Evolutionary conservation across 1,139 yeast species (phyloP).

Genomic region (Kodamaea suecica): DNA sequence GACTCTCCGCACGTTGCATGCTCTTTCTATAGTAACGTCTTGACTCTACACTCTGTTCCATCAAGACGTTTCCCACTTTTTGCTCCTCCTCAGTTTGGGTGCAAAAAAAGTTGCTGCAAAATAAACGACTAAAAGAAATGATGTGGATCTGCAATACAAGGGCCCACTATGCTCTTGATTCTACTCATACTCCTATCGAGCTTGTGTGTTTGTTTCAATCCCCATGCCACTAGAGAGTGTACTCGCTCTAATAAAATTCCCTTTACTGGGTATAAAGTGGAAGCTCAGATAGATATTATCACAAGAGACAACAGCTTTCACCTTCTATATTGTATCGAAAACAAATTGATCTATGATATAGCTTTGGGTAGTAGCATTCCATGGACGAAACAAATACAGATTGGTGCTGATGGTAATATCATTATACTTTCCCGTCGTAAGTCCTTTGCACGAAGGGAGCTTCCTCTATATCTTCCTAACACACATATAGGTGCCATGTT

Average conservation of each 20-base stretch:
- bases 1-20: no score
- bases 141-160: no score
- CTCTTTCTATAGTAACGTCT: no score
- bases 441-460: conserved; percentile 20
- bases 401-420: conserved; percentile 1
- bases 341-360: conserved; percentile 26
- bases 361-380: conserved; percentile 13
- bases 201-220: background rate
- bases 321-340: conserved; percentile 31
- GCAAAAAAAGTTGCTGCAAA: no score
- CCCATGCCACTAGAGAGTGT: conserved; percentile 8
- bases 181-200: no score
- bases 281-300: conserved; percentile 22
- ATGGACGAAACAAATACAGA: conserved; percentile 9
- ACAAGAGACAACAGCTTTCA: conserved; percentile 18
- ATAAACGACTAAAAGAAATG: no score
- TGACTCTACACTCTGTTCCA: no score
- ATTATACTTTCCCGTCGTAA: conserved; percentile 23
- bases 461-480: conserved; percentile 29
- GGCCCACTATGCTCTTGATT: background rate
- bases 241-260: conserved; percentile 12
- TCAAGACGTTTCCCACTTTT: no score
- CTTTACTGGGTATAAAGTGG: conserved; percentile 35
- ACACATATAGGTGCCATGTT: conserved; percentile 26
- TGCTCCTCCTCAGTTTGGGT: no score